A percentile compares a stretch with the other conserved stretches of the same genome.
These are phyloP conservation scores for Trametes coccinea DNA, from an alignment of 768 basidiomycete species.

Conservation along the genomic window DNA sequence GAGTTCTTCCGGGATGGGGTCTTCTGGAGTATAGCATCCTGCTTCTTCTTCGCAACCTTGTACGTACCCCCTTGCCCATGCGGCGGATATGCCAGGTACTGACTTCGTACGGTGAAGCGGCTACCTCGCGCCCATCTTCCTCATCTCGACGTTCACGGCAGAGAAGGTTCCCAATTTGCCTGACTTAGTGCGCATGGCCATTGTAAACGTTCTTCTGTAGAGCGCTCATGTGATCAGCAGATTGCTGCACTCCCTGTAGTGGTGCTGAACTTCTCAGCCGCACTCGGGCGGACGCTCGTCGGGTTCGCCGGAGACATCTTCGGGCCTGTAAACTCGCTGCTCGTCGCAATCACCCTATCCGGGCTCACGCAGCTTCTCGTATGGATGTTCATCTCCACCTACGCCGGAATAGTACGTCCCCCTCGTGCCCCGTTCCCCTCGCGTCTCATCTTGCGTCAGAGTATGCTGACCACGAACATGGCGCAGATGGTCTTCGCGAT, in stretches of 20 bases:
- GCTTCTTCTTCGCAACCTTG: constrained; percentile 27
- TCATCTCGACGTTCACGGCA: constrained; percentile 19
- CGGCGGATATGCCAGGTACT: neutral
- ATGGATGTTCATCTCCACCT: constrained; percentile 25
- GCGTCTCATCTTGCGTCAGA: too few relatives aligned
- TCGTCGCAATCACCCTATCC: constrained; percentile 22
- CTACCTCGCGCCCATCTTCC: constrained; percentile 25
- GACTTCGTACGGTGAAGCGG: constrained; percentile 12
- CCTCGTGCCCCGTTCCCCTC: neutral
- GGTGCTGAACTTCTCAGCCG: constrained; percentile 24
- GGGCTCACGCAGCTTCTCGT: constrained; percentile 26
- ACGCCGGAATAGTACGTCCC: constrained; percentile 26
- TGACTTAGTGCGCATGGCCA: constrained; percentile 10
- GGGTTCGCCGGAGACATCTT: constrained; percentile 24
- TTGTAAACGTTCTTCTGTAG: neutral
- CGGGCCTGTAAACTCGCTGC: constrained; percentile 25
- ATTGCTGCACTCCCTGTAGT: constrained; percentile 19
- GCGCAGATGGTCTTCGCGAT: constrained; percentile 32
- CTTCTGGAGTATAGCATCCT: constrained; percentile 26
- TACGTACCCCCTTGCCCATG: neutral
- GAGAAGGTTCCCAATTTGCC: constrained; percentile 15
- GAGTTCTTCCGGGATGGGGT: constrained; percentile 24
- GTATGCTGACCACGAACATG: neutral
- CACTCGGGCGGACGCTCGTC: constrained; percentile 24
- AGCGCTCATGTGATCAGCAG: constrained; percentile 2